These are phyloP conservation scores for Globisporangium takayamanum DNA, from an alignment of 352 stramenopile species.

Conservation along the genomic window DNA sequence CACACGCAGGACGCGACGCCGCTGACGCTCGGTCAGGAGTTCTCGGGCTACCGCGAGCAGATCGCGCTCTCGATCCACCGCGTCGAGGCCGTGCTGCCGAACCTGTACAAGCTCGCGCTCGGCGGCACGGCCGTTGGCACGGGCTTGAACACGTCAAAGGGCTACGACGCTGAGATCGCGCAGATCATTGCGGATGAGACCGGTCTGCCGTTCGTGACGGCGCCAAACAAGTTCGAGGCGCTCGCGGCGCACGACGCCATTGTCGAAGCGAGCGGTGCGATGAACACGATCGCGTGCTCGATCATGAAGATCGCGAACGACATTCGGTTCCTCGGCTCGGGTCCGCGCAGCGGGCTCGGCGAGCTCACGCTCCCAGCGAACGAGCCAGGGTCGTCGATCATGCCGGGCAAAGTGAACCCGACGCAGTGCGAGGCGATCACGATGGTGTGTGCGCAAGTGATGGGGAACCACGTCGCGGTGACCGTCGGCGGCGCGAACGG, in stretches of 20 bases:
- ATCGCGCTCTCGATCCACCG: slow-evolving; percentile 88
- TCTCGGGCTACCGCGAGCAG: slow-evolving; percentile 92
- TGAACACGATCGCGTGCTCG: slow-evolving; percentile 69
- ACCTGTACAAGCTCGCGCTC: slow-evolving; percentile 90
- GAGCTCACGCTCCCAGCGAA: slow-evolving; percentile 63
- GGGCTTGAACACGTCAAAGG: slow-evolving; percentile 87
- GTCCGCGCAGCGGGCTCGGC: slow-evolving; percentile 47
- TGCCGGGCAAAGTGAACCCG: slow-evolving; percentile 72
- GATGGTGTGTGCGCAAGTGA: slow-evolving; percentile 94
- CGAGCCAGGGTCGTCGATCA: slow-evolving; percentile 68
- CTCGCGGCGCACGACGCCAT: slow-evolving; percentile 63
- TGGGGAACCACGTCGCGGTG: slow-evolving; percentile 94
- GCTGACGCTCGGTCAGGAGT: slow-evolving; percentile 97
- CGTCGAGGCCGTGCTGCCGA: slow-evolving; percentile 76
- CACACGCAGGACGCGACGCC: slow-evolving; percentile 94
- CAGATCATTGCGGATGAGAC: slow-evolving; percentile 91
- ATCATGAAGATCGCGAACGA: slow-evolving; percentile 81
- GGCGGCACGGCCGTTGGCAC: slow-evolving; percentile 95
- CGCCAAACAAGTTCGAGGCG: slow-evolving; percentile 95
- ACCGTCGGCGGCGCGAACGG: slow-evolving; percentile 91
- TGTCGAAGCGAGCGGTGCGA: slow-evolving; percentile 55
- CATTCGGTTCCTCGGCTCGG: slow-evolving; percentile 64
- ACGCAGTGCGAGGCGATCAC: slow-evolving; percentile 96
- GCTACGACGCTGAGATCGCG: slow-evolving; percentile 93
- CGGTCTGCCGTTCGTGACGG: slow-evolving; percentile 91